These are phyloP conservation scores for Chaetothyriales sp. DNA, from an alignment of 2,329 filamentous ascomycete genomes.

Conservation along the genomic window DNA sequence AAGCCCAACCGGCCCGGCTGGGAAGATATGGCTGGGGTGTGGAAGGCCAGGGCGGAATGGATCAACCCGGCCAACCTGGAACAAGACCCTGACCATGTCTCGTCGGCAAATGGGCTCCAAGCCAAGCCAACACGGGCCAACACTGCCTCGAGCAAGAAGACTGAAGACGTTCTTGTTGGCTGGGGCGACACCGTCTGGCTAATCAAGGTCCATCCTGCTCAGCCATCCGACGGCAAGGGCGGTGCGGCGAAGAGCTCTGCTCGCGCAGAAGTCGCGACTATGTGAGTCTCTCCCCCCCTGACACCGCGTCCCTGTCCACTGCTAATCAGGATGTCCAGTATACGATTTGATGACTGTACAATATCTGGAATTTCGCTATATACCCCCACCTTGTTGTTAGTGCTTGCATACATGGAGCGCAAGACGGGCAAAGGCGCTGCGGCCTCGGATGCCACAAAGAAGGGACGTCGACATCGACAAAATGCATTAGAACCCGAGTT, in stretches of 20 bases:
- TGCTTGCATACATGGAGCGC: slow-evolving; percentile 75
- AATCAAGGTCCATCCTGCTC: slow-evolving; percentile 61
- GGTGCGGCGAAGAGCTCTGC: slow-evolving; percentile 58
- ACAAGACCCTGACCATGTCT: slow-evolving; percentile 43
- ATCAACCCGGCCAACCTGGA: slow-evolving; percentile 73
- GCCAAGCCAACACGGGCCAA: slow-evolving; percentile 24
- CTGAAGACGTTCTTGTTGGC: slow-evolving; percentile 75
- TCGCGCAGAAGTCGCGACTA: slow-evolving; percentile 78
- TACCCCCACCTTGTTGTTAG: slow-evolving; percentile 76
- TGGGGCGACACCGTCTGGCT: slow-evolving; percentile 97
- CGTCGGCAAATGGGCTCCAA: slow-evolving; percentile 23
- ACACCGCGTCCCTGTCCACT: slow-evolving; percentile 16
- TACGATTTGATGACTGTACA: slow-evolving; percentile 82
- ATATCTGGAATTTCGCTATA: slow-evolving; percentile 95
- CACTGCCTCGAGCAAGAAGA: slow-evolving; percentile 15
- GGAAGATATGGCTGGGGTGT: slow-evolving; percentile 93
- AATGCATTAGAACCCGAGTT: slow-evolving; percentile 79
- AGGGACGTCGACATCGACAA: slow-evolving; percentile 41
- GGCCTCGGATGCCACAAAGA: slow-evolving; percentile 12
- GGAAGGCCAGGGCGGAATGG: slow-evolving; percentile 88
- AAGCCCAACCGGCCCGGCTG: slow-evolving; percentile 72
- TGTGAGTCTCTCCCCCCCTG: slow-evolving; percentile 43
- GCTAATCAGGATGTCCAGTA: slow-evolving; percentile 34
- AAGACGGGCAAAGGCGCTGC: slow-evolving; percentile 32
- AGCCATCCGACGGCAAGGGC: slow-evolving; percentile 41